Evolutionary conservation across 805 yeast genomes (phyloP).

Genomic region (Priceomyces medius): DNA sequence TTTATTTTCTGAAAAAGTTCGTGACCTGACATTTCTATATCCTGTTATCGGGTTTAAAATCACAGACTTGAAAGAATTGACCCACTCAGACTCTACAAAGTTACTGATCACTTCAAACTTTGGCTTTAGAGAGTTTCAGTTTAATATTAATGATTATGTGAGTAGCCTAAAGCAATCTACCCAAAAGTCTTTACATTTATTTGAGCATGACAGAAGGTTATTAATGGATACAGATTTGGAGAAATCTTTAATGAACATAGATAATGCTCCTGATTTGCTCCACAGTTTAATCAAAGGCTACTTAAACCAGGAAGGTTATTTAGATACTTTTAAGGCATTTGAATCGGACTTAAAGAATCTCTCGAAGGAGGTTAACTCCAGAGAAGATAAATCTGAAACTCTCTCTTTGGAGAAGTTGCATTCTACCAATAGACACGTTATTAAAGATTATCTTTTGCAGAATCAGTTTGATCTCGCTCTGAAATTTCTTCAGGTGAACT

Average conservation of each 20-base stretch:
- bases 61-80: constrained; percentile 32
- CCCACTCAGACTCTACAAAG: constrained; percentile 17
- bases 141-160: constrained; percentile 58
- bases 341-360: constrained; percentile 29
- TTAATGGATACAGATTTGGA: constrained; percentile 14
- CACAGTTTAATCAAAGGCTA: constrained; percentile 38
- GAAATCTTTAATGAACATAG: constrained; percentile 19
- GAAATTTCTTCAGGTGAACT: constrained; percentile 20
- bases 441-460: constrained; percentile 20
- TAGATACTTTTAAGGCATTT: constrained; percentile 35
- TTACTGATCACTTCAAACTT: constrained; percentile 51
- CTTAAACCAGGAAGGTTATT: constrained; percentile 38
- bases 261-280: constrained; percentile 27
- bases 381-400: constrained; percentile 9
- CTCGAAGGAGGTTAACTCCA: constrained; percentile 11
- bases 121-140: constrained; percentile 55
- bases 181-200: constrained; percentile 19
- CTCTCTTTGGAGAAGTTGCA: constrained; percentile 17
- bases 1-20: constrained; percentile 20
- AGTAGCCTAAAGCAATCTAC: constrained; percentile 40
- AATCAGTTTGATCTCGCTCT: constrained; percentile 25
- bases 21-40: constrained; percentile 9
- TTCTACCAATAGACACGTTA: constrained; percentile 23
- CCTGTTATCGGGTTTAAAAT: constrained; percentile 36
- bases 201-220: constrained; percentile 16